These are phyloP conservation scores for Russula dissimulans DNA, from an alignment of 768 basidiomycete genomes.

Conservation along the genomic window DNA sequence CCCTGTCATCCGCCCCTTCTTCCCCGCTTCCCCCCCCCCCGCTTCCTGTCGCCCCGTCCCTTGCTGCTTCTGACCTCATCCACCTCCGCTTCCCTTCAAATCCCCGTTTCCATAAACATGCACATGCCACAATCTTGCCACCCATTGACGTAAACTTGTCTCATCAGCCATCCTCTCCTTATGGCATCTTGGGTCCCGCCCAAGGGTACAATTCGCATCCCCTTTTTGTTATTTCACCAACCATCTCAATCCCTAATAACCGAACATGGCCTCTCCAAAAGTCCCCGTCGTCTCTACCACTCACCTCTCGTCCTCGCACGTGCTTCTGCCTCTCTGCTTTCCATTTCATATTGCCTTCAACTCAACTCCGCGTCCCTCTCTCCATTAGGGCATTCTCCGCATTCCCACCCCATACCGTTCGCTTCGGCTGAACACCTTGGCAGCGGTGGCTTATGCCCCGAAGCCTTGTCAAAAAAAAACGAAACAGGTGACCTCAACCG, in stretches of 20 bases:
- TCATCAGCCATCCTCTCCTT: conserved; percentile 4
- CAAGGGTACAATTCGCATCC: neutral
- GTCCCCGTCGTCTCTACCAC: conserved; percentile 1
- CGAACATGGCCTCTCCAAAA: neutral
- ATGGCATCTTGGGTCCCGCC: conserved; percentile 1
- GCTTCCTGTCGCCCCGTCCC: neutral
- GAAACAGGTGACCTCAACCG: neutral
- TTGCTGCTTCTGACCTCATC: conserved; percentile 4
- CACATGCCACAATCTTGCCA: neutral
- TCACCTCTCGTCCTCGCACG: neutral
- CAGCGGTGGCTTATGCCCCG: neutral
- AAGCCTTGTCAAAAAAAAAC: neutral
- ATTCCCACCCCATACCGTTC: neutral
- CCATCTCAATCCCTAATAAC: neutral
- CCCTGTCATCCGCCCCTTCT: neutral
- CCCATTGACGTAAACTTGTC: conserved; percentile 11
- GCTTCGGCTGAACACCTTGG: neutral
- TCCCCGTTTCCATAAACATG: conserved; percentile 9
- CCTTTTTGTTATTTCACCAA: neutral
- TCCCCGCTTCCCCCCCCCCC: neutral
- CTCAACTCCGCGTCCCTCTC: neutral
- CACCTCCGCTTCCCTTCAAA: neutral
- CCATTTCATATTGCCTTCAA: conserved; percentile 14
- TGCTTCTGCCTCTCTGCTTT: neutral
- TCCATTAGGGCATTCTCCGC: neutral